Base-by-base conservation (phyloP, 2,329 filamentous ascomycete species). In the Curvularia verruculosa region DNA sequence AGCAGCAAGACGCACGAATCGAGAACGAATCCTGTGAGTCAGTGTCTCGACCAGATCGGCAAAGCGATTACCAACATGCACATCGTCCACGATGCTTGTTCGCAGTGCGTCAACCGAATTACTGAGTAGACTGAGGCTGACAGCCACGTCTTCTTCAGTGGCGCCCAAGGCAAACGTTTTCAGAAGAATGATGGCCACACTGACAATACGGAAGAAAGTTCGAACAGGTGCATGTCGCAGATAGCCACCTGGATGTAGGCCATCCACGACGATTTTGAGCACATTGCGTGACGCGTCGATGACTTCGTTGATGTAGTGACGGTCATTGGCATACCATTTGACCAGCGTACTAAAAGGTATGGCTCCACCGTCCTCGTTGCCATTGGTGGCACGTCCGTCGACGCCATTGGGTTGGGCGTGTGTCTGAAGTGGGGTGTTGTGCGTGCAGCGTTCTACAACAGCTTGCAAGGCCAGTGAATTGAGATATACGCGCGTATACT, bases 381-480 rank as follows among this genome's bases (percentile, higher is more conserved):
- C 64, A 6, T 73, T 68, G 2, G 63, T 49, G 23, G 48, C 58
- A 54, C 19, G 72, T 39, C 65, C 54, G 44, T 60, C 54, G 34
- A 47, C 26, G 18, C 67, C 66, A 44, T 72, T 68, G 8, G 67
- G 68, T 37, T 65, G 73, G 44, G 65, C 77, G 65, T 66, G 72
- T 44, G 68, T 69, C 47, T 74, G 75, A 34, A 71, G 71, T 56
- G 65, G 75, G 2, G 88, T 87, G 62, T 93, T 89, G 59, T 85
- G 92, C 6, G 92, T 94, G 77, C 91, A 96, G 58, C 93, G 87
- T 77, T 97, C 94, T 5, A 98, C 92, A 3, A 98, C 92, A 21
- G 95, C 95, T 78, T 99, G 95, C 1, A 99, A 81, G 2, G 93
- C 93, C 1, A 99, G 82, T 0, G 93, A 96, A 75, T 98, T 97